Evolutionary conservation across 306 rosid genomes (phyloP), one percentile per base, ranked within the genome.

Genomic region (Phaseolus lunatus): DNA sequence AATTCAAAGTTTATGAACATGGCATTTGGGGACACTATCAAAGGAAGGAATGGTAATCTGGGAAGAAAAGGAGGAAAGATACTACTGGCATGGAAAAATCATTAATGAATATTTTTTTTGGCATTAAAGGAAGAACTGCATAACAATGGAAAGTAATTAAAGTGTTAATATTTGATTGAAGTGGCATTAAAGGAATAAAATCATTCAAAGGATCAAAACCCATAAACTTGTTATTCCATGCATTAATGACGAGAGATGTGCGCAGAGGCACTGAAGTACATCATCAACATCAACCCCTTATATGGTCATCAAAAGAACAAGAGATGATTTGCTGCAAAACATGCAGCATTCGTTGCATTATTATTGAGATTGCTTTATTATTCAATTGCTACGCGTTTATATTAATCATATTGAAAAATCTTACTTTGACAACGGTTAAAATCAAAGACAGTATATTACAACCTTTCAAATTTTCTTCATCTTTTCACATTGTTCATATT

Each of bases 31-130:
- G 39, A 47, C 9, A 13, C 2, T 20, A 69, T 69, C 22, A 23
- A 48, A 39, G 18, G 70, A 59, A 81, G 9, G 69, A 76, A 65
- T 20, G 45, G 4, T 57, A 41, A 80, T 76, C 20, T 56, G 43
- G 47, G 70, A 57, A 47, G 9, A 66, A 7, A 66, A 29, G 14
- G 70, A 39, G 23, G 16, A 71, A 61, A 70, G 52, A 54, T 37
- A 14, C 49, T 65, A 22, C 29, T 26, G 39, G 3, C 8, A n/a
- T 44, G 0, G 9, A 43, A 53, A 53, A 64, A 41, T 29, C 22
- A 13, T 72, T 50, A 53, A 70, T 45, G 52, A 26, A 13, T 13
- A 12, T 53, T 18, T 2, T 63, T 77, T 53, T 31, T 7, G n/a
- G 7, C 10, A 23, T 53, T 7, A 18, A 78, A 35, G 65, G 43